phyloP scores from a whole-genome alignment of 2,329 filamentous ascomycete species.

The Talaromyces piceae region DNA sequence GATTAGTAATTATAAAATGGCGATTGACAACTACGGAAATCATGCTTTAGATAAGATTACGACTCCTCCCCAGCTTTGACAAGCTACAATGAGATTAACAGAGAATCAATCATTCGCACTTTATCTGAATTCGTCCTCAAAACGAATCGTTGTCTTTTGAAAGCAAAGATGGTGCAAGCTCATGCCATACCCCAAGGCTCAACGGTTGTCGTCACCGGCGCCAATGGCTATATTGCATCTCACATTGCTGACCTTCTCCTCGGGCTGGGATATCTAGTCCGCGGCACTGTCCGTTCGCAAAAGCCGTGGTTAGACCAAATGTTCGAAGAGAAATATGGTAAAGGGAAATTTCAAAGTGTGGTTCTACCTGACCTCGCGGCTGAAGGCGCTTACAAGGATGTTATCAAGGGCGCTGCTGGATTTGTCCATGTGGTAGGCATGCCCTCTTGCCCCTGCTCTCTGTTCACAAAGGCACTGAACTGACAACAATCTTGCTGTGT shows the following conservation, averaged over 20 bases:
- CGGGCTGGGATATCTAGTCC: slow-evolving; percentile 34
- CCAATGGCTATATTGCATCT: slow-evolving; percentile 35
- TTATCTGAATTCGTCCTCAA: too few relatives aligned
- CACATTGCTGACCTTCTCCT: slow-evolving; percentile 35
- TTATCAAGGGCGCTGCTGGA: slow-evolving; percentile 1
- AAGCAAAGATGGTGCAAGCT: neutral
- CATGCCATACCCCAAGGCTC: slow-evolving; percentile 20
- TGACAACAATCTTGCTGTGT: neutral
- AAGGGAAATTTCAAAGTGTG: slow-evolving; percentile 27
- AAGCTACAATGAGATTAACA: too few relatives aligned
- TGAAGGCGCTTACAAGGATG: slow-evolving; percentile 1
- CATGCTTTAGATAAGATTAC: too few relatives aligned
- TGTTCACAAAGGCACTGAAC: neutral
- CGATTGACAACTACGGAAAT: too few relatives aligned
- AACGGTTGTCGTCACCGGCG: slow-evolving; percentile 36
- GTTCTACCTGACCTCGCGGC: slow-evolving; percentile 33
- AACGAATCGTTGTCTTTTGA: too few relatives aligned
- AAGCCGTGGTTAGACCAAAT: slow-evolving; percentile 22
- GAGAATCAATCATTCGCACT: too few relatives aligned
- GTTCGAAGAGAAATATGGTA: slow-evolving; percentile 19
- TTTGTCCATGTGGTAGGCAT: slow-evolving; percentile 4
- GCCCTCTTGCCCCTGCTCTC: neutral
- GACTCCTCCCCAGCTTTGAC: too few relatives aligned
- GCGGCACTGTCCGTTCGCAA: slow-evolving; percentile 35
- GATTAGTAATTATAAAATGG: too few relatives aligned